Evolutionary conservation across 495 filamentous ascomycete genomes (phyloP), one percentile per base, ranked within the genome.

Genomic region (Daldinia caldariorum): DNA sequence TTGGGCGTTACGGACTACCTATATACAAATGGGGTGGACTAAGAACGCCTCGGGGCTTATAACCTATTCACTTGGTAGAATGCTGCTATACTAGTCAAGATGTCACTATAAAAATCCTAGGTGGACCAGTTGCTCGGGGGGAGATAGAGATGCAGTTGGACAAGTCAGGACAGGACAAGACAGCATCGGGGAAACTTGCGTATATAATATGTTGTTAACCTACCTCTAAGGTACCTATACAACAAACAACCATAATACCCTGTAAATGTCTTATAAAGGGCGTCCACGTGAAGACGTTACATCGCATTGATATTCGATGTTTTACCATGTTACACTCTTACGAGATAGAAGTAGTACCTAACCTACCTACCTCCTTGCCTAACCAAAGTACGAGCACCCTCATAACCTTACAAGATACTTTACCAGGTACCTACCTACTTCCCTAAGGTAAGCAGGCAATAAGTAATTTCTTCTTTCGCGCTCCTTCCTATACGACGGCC

Each of bases 1-100:
- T 58, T 54, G 35, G 3, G 32, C 43, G 35, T 62, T 54, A 65
- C 41, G 45, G 63, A 54, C 63, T 62, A 59, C 58, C 63, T 62
- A 59, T 63, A 63, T 72, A 12, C 58, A 58, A 18, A 61, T 50
- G 61, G 49, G 56, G 39, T 65, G 55, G 59, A 47, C 18, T 22
- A 47, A 22, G 43, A 20, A 47, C 16, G 43, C 31, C 49, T 53
- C n/a, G 32, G 53, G 53, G 53, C 16, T 1, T 56, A 56, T 37
- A n/a, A 26, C 53, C 26, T 47, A 22, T 50, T 20, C 47, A 22
- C 10, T 49, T 35, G 37, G 39, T 29, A 38, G 47, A 55, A 43
- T 41, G 18, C 18, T 41, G 8, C 9, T 47, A 45, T 20, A 34
- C 54, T 58, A 43, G 43, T 51, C 62, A 32, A 54, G 35, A 35